phyloP scores from a whole-genome alignment of 2,329 filamentous ascomycete species.

The Aureobasidium subglaciale region DNA sequence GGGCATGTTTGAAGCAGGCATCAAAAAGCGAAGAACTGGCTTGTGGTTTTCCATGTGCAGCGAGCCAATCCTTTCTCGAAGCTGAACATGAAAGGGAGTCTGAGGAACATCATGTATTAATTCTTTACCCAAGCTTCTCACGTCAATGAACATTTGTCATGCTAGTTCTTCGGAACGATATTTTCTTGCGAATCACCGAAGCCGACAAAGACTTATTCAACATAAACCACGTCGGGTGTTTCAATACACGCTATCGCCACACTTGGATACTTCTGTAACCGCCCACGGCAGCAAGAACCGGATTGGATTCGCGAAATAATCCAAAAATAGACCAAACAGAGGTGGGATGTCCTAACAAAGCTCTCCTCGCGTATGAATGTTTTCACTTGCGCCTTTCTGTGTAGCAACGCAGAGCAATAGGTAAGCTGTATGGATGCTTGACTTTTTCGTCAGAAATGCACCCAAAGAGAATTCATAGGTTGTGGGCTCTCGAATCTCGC shows the following conservation, averaged over 20 bases:
- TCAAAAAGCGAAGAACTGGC: not conserved
- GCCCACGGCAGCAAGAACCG: not conserved
- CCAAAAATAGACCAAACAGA: conserved; percentile 5
- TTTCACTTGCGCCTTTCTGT: too few relatives aligned
- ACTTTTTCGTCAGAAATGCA: too few relatives aligned
- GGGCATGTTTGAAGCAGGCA: not conserved
- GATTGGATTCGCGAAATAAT: not conserved
- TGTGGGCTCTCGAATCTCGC: too few relatives aligned
- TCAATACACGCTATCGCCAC: not conserved
- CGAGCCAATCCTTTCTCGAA: not conserved
- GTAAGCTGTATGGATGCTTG: too few relatives aligned
- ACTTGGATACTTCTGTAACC: not conserved
- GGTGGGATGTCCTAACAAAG: not conserved
- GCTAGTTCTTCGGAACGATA: not conserved
- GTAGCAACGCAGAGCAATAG: too few relatives aligned
- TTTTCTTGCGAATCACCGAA: too few relatives aligned
- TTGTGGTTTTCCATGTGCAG: not conserved
- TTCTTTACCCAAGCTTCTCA: not conserved
- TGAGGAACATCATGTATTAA: conserved; percentile 10
- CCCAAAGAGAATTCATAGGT: too few relatives aligned
- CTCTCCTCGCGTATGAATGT: too few relatives aligned
- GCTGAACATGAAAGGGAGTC: not conserved
- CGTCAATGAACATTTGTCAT: conserved; percentile 3
- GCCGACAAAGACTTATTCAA: too few relatives aligned
- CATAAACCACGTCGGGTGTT: too few relatives aligned